Base-by-base conservation (phyloP, 106 monocot genomes). In the Dioscorea alata region DNA sequence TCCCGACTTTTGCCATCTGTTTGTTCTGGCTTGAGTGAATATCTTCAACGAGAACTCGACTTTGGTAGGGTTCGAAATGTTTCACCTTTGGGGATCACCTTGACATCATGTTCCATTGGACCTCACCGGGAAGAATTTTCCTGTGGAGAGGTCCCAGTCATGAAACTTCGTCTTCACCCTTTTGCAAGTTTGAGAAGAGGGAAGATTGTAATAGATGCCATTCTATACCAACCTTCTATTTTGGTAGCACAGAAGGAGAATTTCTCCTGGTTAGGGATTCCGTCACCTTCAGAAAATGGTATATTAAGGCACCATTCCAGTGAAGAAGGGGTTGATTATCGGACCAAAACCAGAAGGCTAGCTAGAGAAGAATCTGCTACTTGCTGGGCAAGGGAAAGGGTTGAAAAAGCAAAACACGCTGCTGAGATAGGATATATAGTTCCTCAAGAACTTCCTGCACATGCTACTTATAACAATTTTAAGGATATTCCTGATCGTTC, bases 221-320 rank as follows among this genome's bases (percentile, higher is more conserved):
- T 93, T 73, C 57, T 93, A 12, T 90, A 77, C 33, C 80, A 79
- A 18, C 99, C 99, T 48, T 87, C 60, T 69, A 57, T 90, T 23
- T 65, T 99, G 28, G 79, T 99, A 50, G 75, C 93, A 22, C 92
- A 99, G 64, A 93, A 84, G 81, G 91, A 85, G 66, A 85, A 99
- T 81, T 99, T 85, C 74, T 99, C 99, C 31, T 99, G 92, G 90
- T 34, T 99, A 42, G 99, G 99, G 14, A 87, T 99, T 54, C 99
- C 99, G 34, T 54, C 83, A 62, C 68, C 76, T 60, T 85, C 99
- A 48, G 92, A 85, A 69, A 69, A 50, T 60, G 62, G 74, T 34
- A 12, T 69, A 16, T 58, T 54, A 16, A 87, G 71, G 56, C 82
- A 72, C 66, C 83, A 73, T 25, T 84, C 89, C 8, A 66, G 64